Evolutionary conservation across 176 grass and related monocot species (phyloP).

Genomic region (Zoysia japonica): DNA sequence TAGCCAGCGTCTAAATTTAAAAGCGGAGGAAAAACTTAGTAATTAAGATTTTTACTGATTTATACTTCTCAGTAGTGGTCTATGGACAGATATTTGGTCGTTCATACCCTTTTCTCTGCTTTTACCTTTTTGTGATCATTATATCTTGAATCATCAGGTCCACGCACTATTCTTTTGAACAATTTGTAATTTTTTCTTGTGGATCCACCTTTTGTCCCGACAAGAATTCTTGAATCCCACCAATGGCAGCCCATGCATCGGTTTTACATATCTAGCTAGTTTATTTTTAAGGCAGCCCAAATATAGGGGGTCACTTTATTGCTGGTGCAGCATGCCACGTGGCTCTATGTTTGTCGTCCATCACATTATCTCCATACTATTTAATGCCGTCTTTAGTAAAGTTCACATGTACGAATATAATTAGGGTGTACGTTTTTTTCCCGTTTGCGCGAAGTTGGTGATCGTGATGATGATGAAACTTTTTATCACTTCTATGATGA

Average conservation of each 20-base stretch:
- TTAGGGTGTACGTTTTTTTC: constrained; percentile 11
- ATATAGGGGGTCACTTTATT: neutral
- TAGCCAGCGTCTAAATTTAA: no score
- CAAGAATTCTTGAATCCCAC: constrained; percentile 13
- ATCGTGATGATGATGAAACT: constrained; percentile 21
- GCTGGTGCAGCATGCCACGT: constrained; percentile 16
- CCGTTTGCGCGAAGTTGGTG: neutral
- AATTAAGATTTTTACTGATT: neutral
- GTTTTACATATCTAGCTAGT: constrained; percentile 20
- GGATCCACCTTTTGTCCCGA: constrained; percentile 9
- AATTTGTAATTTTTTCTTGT: constrained; percentile 1
- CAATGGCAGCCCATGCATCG: constrained; percentile 23
- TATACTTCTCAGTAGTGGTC: constrained; percentile 2
- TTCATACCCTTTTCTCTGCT: neutral
- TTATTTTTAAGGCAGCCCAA: constrained; percentile 33
- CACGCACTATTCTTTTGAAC: constrained; percentile 1
- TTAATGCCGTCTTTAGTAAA: constrained; percentile 19
- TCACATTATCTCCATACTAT: constrained; percentile 28
- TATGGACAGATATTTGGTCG: constrained; percentile 15
- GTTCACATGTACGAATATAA: constrained; percentile 22
- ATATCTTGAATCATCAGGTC: constrained; percentile 5
- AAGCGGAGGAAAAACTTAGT: no score
- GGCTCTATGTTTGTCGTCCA: constrained; percentile 17
- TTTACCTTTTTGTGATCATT: constrained; percentile 8
- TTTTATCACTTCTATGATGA: constrained; percentile 7